Evolutionary conservation across 257 asterid species (phyloP), one percentile per base, ranked within the genome.

Genomic region (Rehmannia glutinosa): DNA sequence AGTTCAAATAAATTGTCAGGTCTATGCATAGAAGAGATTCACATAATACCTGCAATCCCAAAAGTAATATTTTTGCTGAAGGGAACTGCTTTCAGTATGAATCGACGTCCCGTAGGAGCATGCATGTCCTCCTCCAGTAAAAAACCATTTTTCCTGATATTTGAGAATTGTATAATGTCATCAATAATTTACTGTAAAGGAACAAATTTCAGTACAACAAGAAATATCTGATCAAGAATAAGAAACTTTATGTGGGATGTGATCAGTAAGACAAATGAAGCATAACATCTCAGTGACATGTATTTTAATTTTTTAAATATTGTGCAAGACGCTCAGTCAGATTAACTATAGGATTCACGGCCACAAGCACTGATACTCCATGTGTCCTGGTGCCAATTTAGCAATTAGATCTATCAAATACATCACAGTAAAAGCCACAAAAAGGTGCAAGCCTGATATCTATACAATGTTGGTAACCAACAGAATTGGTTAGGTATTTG

Each of bases 1-100:
- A 58, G 9, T 43, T 32, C 5, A 9, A 28, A 36, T 6, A 46
- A 49, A 53, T 36, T 27, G 39, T 11, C 50, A 20, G 27, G 28
- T 28, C 11, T 20, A 53, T 72, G 54, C 20, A 27, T 27, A n/a
- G 8, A 15, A 42, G 66, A 30, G 32, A 45, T 69, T 49, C 36
- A n/a, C 27, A 43, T 61, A 65, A 67, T 78, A 90, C 98, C 98
- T 68, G 88, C 77, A 68, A 85, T 77, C 30, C 99, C 99, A 64
- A 94, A 90, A 61, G 89, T 87, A 30, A 87, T 62, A 51, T 87
- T 94, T 85, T 94, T 91, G 78, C 99, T 94, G 87, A 88, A 94
- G 72, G 97, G 99, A 69, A 94, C 93, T 70, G 99, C 95, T 81
- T 88, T 90, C 59, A 94, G 84, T 71, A 85, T 76, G 71, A 82